Base-by-base conservation (phyloP, 495 filamentous ascomycete species). In the Daldinia loculata region DNA sequence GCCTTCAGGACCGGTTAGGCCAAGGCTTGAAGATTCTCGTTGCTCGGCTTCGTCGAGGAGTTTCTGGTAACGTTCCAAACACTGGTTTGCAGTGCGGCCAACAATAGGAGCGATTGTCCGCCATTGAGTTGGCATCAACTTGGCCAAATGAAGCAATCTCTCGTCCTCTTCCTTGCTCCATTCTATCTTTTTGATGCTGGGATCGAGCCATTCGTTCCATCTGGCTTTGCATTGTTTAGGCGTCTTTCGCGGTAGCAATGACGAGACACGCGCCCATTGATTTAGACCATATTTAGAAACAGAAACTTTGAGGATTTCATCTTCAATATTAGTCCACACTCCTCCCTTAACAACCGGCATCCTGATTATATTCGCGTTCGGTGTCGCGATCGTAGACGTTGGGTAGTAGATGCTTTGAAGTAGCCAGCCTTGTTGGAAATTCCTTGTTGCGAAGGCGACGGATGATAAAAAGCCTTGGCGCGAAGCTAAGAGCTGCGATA, bases 91-190 rank as follows among this genome's bases (percentile, higher is more conserved):
- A 32, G 95, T 98, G 56, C 95, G 87, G 63, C 96, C 95, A 64
- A 99, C 95, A 67, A 98, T 95, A 64, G 95, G 94, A 56, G 95
- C 95, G 79, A 98, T 97, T 38, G 95, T 98, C 73, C 96, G 90
- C 95, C 95, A 99, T 85, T 99, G 95, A 34, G 95, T 98, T 32
- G 95, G 95, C 92, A 98, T 97, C 85, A 99, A 84, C 85, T 98
- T 98, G 48, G 95, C 96, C 70, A 98, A 83, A 78, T 97, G 95
- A 74, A 99, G 81, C 56, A 99, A 84, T 84, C 95, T 98, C 84
- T 98, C 96, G 79, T 98, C 96, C 82, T 99, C 95, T 84, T 99
- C 96, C 77, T 94, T 90, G 67, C 93, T 97, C 96, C 96, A 99
- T 79, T 99, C 95, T 75, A 96, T 94, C 84, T 98, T 98, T 66